Base-by-base conservation (phyloP, 306 rosid genomes). In the Myrica gale region DNA sequence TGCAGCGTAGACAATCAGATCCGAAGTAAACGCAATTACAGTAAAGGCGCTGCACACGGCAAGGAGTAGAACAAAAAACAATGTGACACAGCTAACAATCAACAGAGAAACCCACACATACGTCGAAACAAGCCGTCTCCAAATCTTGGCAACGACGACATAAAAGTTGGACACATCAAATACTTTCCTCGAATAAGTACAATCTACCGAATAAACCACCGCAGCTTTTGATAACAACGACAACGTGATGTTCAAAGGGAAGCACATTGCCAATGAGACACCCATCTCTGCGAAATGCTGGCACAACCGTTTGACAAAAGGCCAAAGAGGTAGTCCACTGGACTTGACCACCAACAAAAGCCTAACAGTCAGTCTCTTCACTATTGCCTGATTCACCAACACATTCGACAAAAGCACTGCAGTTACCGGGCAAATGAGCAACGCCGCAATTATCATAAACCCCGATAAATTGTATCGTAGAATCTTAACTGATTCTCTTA, bases 281-380 rank as follows among this genome's bases (percentile, higher is more conserved):
- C 78, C 87, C 80, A 82, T 87, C 81, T 89, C 99, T 0, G 93
- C 90, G 12, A 96, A 92, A 52, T 77, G 80, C 81, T 85, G 93
- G 74, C 96, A 90, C 3, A 95, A 92, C 13, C 92, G 99, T 78
- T 89, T 88, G 77, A 92, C 87, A 47, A 92, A 75, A 76, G 97
- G 89, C 82, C 88, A 83, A 54, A 96, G 81, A 6, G 98, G 98
- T 50, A 96, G 90, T 63, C 99, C 98, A 81, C 97, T 90, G 70
- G 93, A 76, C 74, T 87, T 88, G 10, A 96, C 96, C 76, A 96
- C 82, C 78, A 96, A 74, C 82, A 90, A 72, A 75, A 96, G 86
- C 77, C 96, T 84, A 72, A 92, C 23, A 37, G 89, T 85, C 7
- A 96, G 85, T 71, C 71, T 90, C 86, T 80, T 88, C 68, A 88